Base-by-base conservation (phyloP, 768 basidiomycete species). In the Lenzites betulinus region DNA sequence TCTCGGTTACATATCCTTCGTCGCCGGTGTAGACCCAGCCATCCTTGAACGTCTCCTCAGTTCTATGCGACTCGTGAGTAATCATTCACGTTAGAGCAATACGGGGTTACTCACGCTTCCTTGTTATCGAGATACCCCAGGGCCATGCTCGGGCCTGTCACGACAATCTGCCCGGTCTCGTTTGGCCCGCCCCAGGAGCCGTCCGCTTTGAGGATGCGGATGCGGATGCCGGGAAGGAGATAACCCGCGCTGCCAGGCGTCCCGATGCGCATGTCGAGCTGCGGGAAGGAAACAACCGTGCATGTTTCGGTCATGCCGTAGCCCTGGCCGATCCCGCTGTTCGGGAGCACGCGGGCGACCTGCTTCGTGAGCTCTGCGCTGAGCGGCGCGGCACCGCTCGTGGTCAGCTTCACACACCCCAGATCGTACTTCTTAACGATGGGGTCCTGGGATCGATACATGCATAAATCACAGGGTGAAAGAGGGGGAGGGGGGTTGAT, bases 111-210 rank as follows among this genome's bases (percentile, higher is more conserved):
- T 53, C 68, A 89, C 87, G 88, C 88, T 65, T 79, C 67, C 53
- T 78, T 77, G 70, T 89, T 84, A 56, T 83, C 79, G 51, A 77
- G 69, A 61, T 89, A 90, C 9, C 81, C 77, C 53, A 86, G 67
- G 7, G 87, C 78, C 75, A 86, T 81, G 0, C 85, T 79, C 11
- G 88, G 88, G 0, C 85, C 81, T 30, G 73, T 81, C 7, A 88
- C 79, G 2, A 88, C 72, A 3, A 90, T 71, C 67, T 89, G 86
- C 1, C 88, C 88, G 26, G 78, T 76, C 67, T 89, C 86, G 33
- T 82, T 83, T 60, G 83, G 82, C 7, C 69, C 71, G 13, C 82
- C 86, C 44, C 82, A 73, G 5, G 78, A 75, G 3, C 87, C 85
- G 67, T 89, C 86, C 25, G 77, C 64, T 68, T 80, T 85, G 59